phyloP scores from a whole-genome alignment of 805 yeast species.

The Vanderwaltozyma polyspora region DNA sequence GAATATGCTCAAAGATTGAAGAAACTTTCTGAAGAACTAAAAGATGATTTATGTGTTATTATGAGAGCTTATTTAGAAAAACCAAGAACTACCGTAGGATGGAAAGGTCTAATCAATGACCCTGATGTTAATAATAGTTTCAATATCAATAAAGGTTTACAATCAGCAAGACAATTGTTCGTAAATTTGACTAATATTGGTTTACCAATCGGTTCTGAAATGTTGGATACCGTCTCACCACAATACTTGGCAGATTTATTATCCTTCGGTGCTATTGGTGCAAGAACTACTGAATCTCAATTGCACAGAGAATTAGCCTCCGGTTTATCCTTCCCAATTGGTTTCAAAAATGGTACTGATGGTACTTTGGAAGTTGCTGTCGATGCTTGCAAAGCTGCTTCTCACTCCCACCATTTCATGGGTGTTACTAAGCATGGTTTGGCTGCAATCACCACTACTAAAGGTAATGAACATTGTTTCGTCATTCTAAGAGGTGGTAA shows the following conservation, averaged over 20 bases:
- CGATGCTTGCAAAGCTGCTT: slow-evolving; percentile 87
- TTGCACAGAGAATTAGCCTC: slow-evolving; percentile 95
- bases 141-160: slow-evolving; percentile 88
- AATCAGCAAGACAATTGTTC: slow-evolving; percentile 79
- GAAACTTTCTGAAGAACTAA: slow-evolving; percentile 46
- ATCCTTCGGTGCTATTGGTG: slow-evolving; percentile 97
- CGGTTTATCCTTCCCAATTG: slow-evolving; percentile 94
- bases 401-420: slow-evolving; percentile 87
- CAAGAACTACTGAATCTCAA: slow-evolving; percentile 97
- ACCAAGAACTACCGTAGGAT: slow-evolving; percentile 97
- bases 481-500: slow-evolving; percentile 94
- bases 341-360: slow-evolving; percentile 97
- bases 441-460: slow-evolving; percentile 91
- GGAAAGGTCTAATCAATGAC: slow-evolving; percentile 97
- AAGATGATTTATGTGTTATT: slow-evolving; percentile 69
- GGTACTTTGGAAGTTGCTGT: slow-evolving; percentile 90
- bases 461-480: slow-evolving; percentile 84
- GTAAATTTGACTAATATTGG: slow-evolving; percentile 62
- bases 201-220: slow-evolving; percentile 92
- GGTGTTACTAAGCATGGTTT: slow-evolving; percentile 94
- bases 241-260: slow-evolving; percentile 88
- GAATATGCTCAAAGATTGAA: slow-evolving; percentile 70
- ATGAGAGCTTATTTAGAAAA: slow-evolving; percentile 98
- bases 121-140: slow-evolving; percentile 91
- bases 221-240: slow-evolving; percentile 96